Evolutionary conservation across 352 stramenopile species (phyloP), one percentile per base, ranked within the genome.

Genomic region (Phytophthora europaea): DNA sequence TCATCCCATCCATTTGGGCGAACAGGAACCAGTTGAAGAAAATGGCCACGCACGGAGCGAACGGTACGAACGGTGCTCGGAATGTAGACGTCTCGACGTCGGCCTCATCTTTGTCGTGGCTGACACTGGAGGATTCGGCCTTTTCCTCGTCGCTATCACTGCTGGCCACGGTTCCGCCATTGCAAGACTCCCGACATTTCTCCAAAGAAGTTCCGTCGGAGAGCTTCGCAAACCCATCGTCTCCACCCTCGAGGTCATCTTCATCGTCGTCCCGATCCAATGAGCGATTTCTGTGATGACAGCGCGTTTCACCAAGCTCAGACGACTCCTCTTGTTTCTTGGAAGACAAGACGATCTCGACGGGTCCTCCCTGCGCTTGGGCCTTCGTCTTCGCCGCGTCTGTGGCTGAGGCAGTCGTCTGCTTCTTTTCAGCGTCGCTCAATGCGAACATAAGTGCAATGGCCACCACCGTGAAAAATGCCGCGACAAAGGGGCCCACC

Each of bases 1-100:
- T 89, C 47, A 75, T 70, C 3, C 76, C 70, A 34, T 92, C 85
- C 84, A 94, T 94, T 76, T 96, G 90, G 23, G 86, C 84, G 51
- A 95, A 93, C 26, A 96, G 66, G 50, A 94, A 94, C 90, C 90
- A 96, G 77, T 96, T 96, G 78, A 96, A 93, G 61, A 94, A 94
- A 66, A 96, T 94, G 5, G 89, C 88, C 1, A 96, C 38, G 40
- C 85, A 94, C n/a, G 88, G 89, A 20, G 87, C 62, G 47, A 93
- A 95, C 31, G 89, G 89, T 40, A 95, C 89, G 38, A 92, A 67
- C 38, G 89, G 89, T 36, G 89, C 86, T 58, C 82, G 80, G 53
- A 94, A 96, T 47, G 70, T 83, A 28, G 63, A 53, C 28, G 61
- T 54, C 50, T 84, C 82, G 28, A 55, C 70, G 8, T 87, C 73